Evolutionary conservation across 2,329 filamentous ascomycete species (phyloP).

Genomic region (Claviceps sp.): DNA sequence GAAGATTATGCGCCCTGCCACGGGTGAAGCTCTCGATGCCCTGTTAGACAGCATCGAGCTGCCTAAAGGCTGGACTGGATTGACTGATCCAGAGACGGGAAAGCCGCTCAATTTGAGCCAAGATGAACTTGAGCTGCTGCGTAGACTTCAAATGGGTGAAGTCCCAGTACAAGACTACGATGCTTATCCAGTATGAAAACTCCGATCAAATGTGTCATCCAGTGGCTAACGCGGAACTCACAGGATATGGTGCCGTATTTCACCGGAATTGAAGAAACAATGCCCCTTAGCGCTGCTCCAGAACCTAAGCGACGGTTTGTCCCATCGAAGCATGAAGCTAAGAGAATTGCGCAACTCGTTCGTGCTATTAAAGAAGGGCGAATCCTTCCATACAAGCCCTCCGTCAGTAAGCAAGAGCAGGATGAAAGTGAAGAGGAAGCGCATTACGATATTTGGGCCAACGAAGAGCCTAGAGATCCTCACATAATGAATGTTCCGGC

Average conservation of each 20-base stretch:
- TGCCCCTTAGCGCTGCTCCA: constrained; percentile 88
- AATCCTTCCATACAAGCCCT: constrained; percentile 79
- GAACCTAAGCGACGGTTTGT: constrained; percentile 93
- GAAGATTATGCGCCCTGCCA: constrained; percentile 91
- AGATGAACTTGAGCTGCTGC: constrained; percentile 79
- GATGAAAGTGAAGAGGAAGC: constrained; percentile 58
- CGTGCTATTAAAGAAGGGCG: constrained; percentile 88
- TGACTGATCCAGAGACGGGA: constrained; percentile 87
- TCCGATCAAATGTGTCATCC: no score
- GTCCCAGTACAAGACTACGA: constrained; percentile 79
- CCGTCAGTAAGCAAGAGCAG: constrained; percentile 51
- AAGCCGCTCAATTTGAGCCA: constrained; percentile 79
- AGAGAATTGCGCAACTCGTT: constrained; percentile 93
- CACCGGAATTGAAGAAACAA: constrained; percentile 76
- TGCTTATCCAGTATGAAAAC: constrained; percentile 60
- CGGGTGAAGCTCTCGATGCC: constrained; percentile 84
- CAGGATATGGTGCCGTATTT: constrained; percentile 87
- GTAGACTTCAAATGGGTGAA: constrained; percentile 80
- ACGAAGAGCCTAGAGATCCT: constrained; percentile 69
- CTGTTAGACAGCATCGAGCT: constrained; percentile 93
- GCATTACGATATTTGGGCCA: constrained; percentile 87
- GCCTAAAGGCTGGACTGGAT: constrained; percentile 91
- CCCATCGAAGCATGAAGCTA: constrained; percentile 92
- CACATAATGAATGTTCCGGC: constrained; percentile 92
- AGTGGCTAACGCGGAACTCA: not conserved